Evolutionary conservation across 2,329 filamentous ascomycete species (phyloP), one percentile per base, ranked within the genome.

Genomic region (Trichoderma afroharzianum): DNA sequence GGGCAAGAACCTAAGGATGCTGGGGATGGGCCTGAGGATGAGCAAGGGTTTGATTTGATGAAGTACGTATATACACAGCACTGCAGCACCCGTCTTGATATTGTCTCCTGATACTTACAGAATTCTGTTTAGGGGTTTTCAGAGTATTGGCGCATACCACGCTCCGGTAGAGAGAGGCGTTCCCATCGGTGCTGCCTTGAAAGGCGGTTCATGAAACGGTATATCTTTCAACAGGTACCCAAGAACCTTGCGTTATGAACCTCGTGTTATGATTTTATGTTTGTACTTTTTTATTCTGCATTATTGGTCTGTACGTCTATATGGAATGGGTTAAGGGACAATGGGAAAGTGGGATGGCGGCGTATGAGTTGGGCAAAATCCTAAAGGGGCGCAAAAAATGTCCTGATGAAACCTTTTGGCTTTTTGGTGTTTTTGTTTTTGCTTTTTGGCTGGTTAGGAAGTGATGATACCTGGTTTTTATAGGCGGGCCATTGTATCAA

Each of bases 101-200:
- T 18, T 9, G 6, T 26, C 32, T 6, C 33, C 33, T n/a, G n/a
- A n/a, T 30, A n/a, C 55, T 67, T 4, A 55, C 33, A 4, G 33
- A 43, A 14, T 12, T 14, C 39, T 21, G 28, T 71, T 50, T 71
- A 89, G 88, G 81, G 89, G 89, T 0, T 91, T 91, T 75, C 89
- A 91, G 78, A 90, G 87, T 73, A 91, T 91, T 66, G 87, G 88
- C 33, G 85, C 88, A 1, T 91, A 88, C 73, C 89, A 91, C 74
- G 87, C 88, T 50, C 85, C 85, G 1, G 83, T 86, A 11, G 81
- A 83, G n/a, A 80, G 82, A 57, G 85, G 85, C 4, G 78, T 85
- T 53, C 79, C 84, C 33, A 81, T 86, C 68, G 80, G 82, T 24
- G 82, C 79, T 32, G 81, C 83, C 6, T 77, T 84, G 71, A 81